Conservation (phyloP, 2,329 filamentous ascomycete species). For the Periconia sp. region DNA sequence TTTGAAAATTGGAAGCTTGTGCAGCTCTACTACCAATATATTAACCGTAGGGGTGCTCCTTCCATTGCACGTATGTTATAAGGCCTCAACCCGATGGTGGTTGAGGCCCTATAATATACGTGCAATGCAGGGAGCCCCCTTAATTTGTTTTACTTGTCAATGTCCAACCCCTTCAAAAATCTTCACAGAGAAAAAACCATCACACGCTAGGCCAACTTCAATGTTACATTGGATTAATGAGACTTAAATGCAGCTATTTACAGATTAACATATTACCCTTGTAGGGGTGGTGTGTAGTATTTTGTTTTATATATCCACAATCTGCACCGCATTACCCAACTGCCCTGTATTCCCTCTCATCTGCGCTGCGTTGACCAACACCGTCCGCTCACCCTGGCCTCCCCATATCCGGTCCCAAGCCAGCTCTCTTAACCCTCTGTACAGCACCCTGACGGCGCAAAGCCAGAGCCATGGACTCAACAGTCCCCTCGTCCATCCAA, state of each 20-base stretch:
- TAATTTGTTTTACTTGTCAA: too few species aligned
- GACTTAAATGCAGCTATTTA: conserved; percentile 16
- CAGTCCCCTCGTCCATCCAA: conserved; percentile 41
- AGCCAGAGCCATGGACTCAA: conserved; percentile 51
- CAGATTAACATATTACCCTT: conserved; percentile 26
- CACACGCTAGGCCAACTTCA: conserved; percentile 12
- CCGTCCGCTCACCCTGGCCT: conserved; percentile 51
- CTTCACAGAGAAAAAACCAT: too few species aligned
- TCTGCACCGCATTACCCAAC: conserved; percentile 50
- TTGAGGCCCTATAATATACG: too few species aligned
- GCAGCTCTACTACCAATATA: background rate
- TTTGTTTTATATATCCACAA: conserved; percentile 40
- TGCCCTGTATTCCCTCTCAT: conserved; percentile 52
- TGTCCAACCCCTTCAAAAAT: too few species aligned
- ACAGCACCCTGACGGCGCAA: conserved; percentile 53
- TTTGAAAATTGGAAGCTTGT: background rate
- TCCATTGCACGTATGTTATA: too few species aligned
- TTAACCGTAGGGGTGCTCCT: background rate
- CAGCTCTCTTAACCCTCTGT: conserved; percentile 58
- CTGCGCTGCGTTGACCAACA: conserved; percentile 64
- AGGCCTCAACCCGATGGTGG: too few species aligned
- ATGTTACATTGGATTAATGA: conserved; percentile 36
- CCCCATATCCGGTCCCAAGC: conserved; percentile 64
- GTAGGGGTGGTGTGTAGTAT: conserved; percentile 8
- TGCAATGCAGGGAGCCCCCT: too few species aligned